Conservation (phyloP, 306 rosid genomes). For the Luffa aegyptiaca region DNA sequence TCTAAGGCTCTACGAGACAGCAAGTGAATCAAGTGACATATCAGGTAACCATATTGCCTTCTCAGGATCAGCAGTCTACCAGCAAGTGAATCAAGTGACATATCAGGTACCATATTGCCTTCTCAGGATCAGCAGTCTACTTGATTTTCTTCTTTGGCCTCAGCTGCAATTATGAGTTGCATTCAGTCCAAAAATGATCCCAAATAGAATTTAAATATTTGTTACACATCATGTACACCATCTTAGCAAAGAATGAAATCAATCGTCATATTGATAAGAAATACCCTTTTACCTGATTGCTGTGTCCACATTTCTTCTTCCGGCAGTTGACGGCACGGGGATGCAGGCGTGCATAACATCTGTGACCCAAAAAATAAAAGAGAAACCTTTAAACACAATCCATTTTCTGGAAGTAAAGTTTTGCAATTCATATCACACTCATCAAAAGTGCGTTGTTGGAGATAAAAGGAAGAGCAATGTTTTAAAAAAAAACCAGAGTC, state of each 20-base stretch:
- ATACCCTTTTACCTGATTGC: constrained; percentile 63
- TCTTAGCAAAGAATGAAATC: not conserved
- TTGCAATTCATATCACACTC: too few species aligned
- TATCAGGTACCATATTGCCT: not conserved
- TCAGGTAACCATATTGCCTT: not conserved
- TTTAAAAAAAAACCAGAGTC: too few species aligned
- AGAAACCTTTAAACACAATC: too few species aligned
- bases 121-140: constrained; percentile 26
- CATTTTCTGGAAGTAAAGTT: too few species aligned
- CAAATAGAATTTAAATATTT: not conserved
- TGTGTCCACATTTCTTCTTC: constrained; percentile 99
- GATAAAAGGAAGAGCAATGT: too few species aligned
- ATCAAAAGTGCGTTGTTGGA: too few species aligned
- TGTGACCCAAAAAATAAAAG: constrained; percentile 2
- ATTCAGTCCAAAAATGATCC: not conserved
- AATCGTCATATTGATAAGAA: not conserved
- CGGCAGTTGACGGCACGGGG: constrained; percentile 99
- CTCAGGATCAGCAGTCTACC: constrained; percentile 26
- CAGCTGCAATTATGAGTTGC: constrained; percentile 38
- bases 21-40: not conserved
- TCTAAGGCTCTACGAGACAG: not conserved
- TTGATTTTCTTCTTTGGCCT: constrained; percentile 99
- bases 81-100: not conserved
- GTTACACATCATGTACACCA: not conserved
- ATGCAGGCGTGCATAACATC: constrained; percentile 92